phyloP scores from a whole-genome alignment of 108 stramenopile species.

The Epipyxis sp. region DNA sequence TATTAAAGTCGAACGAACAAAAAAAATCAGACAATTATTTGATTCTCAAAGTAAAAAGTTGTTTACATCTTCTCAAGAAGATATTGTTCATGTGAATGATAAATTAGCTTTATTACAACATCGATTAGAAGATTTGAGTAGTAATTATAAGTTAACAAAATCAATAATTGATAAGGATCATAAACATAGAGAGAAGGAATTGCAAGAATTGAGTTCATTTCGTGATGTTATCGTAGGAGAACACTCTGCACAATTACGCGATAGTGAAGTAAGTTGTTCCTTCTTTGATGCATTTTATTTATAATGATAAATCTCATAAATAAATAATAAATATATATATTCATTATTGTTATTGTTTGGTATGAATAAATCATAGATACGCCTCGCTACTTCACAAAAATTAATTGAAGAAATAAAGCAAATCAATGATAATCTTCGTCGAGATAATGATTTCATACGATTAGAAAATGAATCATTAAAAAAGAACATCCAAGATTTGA shows the following conservation, averaged over 20 bases:
- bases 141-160: too few relatives aligned
- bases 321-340: too few relatives aligned
- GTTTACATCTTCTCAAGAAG: neutral
- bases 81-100: neutral
- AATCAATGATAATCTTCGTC: too few relatives aligned
- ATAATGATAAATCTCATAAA: too few relatives aligned
- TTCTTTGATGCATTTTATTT: too few relatives aligned
- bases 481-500: too few relatives aligned
- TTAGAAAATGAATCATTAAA: too few relatives aligned
- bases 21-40: slow-evolving; percentile 3
- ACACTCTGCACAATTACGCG: slow-evolving; percentile 7
- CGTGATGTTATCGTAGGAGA: slow-evolving; percentile 13
- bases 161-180: too few relatives aligned
- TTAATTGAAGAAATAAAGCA: slow-evolving; percentile 3
- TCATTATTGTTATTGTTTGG: too few relatives aligned
- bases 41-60: slow-evolving; percentile 7
- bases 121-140: slow-evolving; percentile 10
- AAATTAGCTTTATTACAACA: slow-evolving; percentile 21
- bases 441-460: too few relatives aligned
- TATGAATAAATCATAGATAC: too few relatives aligned
- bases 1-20: slow-evolving; percentile 14
- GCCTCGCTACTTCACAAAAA: neutral
- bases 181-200: neutral
- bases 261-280: neutral
- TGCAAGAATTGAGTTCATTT: slow-evolving; percentile 3